Base-by-base conservation (phyloP, 192 early-diverging fungal species). In the Umbelopsis ramanniana region DNA sequence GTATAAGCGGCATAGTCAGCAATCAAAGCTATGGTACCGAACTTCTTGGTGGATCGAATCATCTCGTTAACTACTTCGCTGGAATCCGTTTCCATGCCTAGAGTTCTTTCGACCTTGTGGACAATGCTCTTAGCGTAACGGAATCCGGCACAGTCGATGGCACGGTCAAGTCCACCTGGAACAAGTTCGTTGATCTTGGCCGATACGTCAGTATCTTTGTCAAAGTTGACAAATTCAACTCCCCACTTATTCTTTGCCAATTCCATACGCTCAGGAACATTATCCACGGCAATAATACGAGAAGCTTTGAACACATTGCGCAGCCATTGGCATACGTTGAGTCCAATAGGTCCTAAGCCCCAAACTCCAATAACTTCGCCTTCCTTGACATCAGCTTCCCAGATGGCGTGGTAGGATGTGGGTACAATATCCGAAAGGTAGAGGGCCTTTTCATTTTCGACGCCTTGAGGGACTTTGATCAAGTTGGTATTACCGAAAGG, bases 281-380 rank as follows among this genome's bases (percentile, higher is more conserved):
- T 63, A 68, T 88, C 86, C 19, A 87, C 60, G 2, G 48, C 82
- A 67, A 87, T 69, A 45, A 87, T 78, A 17, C 75, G 79, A 33
- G 52, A 68, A 24, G 82, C 82, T 45, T 82, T 84, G 48, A 74
- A 75, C 4, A 70, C 72, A 33, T 72, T 74, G 19, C 67, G 46
- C 12, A 74, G 70, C 75, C 79, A 78, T 21, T 74, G 72, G 15
- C 72, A 71, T 17, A 63, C 71, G 26, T 48, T 67, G 57, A 87
- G 47, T 33, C 87, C 86, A 57, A 88, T 79, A 43, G 86, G 87
- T n/a, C 82, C 87, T 48, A 68, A 19, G 46, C 84, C 87, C 87
- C 87, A 88, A 35, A 88, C 78, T 50, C 80, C 86, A 68, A 88
- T 79, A 22, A 76, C 81, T 12, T 87, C 76, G 19, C 80, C 85